Percentiles rank a stretch among this genome's conserved stretches.
Conservation (phyloP, 441 rosid genomes). For the Caryocar brasiliense region DNA sequence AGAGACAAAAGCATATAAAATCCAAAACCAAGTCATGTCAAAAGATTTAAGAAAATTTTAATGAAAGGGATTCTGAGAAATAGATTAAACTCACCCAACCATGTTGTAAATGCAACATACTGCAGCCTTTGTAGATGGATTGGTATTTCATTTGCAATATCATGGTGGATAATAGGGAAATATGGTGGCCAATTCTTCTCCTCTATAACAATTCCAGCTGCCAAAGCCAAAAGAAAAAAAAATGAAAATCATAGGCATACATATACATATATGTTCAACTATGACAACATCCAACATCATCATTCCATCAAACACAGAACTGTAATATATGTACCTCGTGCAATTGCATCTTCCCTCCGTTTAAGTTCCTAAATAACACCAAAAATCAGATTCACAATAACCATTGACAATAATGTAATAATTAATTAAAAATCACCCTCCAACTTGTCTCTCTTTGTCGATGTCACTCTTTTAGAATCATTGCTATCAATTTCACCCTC, state of each 20-base stretch:
- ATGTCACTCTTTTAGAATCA: background rate
- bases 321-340: slow-evolving; percentile 33
- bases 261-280: too few species aligned
- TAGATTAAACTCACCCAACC: slow-evolving; percentile 48
- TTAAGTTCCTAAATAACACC: slow-evolving; percentile 57
- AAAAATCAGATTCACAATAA: slow-evolving; percentile 10
- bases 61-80: background rate
- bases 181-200: slow-evolving; percentile 93
- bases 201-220: slow-evolving; percentile 91
- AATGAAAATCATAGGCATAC: slow-evolving; percentile 2
- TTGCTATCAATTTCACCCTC: too few species aligned
- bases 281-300: background rate
- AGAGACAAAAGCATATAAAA: background rate
- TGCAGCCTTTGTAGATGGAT: slow-evolving; percentile 80
- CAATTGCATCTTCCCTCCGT: slow-evolving; percentile 81
- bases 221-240: slow-evolving; percentile 18
- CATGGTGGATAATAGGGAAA: slow-evolving; percentile 90
- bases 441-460: too few species aligned
- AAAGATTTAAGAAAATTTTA: background rate
- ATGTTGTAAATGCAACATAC: slow-evolving; percentile 90
- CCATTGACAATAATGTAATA: background rate
- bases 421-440: too few species aligned
- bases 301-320: background rate
- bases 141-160: slow-evolving; percentile 88
- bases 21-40: background rate